Evolutionary conservation across 2,329 filamentous ascomycete species (phyloP).

Genomic region (Scedosporium aurantiacum): DNA sequence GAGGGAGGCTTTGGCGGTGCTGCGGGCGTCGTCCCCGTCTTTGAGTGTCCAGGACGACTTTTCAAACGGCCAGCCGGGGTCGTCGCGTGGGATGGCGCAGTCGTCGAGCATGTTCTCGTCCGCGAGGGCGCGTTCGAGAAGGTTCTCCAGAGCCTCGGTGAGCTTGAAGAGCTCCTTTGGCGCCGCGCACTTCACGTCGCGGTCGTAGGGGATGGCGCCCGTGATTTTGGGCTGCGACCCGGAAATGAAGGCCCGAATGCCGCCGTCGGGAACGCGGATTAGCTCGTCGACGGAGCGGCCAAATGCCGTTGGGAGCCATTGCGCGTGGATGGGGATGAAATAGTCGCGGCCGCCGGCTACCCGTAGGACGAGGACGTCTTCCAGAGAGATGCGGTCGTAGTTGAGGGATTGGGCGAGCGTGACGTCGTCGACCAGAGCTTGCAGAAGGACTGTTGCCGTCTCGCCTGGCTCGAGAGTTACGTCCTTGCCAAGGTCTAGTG

Average conservation of each 20-base stretch:
- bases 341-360: constrained; percentile 80
- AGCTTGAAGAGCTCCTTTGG: constrained; percentile 83
- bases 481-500: constrained; percentile 28
- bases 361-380: constrained; percentile 80
- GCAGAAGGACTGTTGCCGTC: constrained; percentile 59
- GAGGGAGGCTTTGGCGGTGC: constrained; percentile 22
- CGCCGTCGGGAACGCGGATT: constrained; percentile 72
- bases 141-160: constrained; percentile 61
- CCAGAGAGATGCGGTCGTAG: constrained; percentile 50
- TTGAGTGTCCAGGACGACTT: constrained; percentile 22
- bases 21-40: constrained; percentile 1
- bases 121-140: constrained; percentile 45
- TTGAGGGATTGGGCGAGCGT: constrained; percentile 61
- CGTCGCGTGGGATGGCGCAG: constrained; percentile 36
- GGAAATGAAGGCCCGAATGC: constrained; percentile 46
- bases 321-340: constrained; percentile 71
- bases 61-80: constrained; percentile 50
- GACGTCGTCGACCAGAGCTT: constrained; percentile 54
- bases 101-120: constrained; percentile 52
- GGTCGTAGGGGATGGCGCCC: constrained; percentile 42
- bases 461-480: constrained; percentile 77
- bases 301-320: constrained; percentile 74
- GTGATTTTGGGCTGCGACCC: constrained; percentile 24
- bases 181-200: constrained; percentile 61
- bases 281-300: constrained; percentile 81